A percentile compares a stretch with the other conserved stretches of the same genome.
Evolutionary conservation across 2,329 filamentous ascomycete species (phyloP).

Genomic region (Knufia fluminis): DNA sequence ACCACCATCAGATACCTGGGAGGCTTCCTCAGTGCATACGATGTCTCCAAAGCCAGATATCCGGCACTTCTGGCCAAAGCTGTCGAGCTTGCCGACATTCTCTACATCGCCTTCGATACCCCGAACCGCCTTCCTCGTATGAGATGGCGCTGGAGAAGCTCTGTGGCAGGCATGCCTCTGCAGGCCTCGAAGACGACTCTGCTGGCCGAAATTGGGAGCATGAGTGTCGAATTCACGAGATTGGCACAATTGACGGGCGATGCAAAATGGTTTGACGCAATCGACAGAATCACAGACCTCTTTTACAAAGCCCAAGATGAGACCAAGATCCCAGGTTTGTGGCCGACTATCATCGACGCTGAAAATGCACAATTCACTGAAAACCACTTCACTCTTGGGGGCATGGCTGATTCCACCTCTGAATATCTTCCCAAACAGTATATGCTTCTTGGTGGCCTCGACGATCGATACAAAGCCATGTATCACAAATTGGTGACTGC

Average conservation of each 20-base stretch:
- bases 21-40: conserved; percentile 30
- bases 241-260: conserved; percentile 55
- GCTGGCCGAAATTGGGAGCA: conserved; percentile 47
- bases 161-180: conserved; percentile 24
- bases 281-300: conserved; percentile 48
- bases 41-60: conserved; percentile 42
- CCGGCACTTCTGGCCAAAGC: conserved; percentile 31
- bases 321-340: conserved; percentile 53
- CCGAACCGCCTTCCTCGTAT: conserved; percentile 55
- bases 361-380: conserved; percentile 37
- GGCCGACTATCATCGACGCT: conserved; percentile 48
- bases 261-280: conserved; percentile 52
- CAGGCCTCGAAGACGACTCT: conserved; percentile 20
- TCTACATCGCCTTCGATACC: conserved; percentile 37
- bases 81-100: conserved; percentile 34
- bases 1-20: conserved; percentile 34
- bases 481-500: conserved; percentile 60
- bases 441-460: conserved; percentile 65
- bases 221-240: conserved; percentile 54
- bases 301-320: conserved; percentile 46
- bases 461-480: conserved; percentile 54
- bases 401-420: conserved; percentile 48
- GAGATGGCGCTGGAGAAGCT: conserved; percentile 47
- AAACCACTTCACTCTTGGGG: conserved; percentile 44
- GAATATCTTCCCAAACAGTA: conserved; percentile 57